Evolutionary conservation across 495 filamentous ascomycete species (phyloP).

Genomic region (Penicillium malachiteum): DNA sequence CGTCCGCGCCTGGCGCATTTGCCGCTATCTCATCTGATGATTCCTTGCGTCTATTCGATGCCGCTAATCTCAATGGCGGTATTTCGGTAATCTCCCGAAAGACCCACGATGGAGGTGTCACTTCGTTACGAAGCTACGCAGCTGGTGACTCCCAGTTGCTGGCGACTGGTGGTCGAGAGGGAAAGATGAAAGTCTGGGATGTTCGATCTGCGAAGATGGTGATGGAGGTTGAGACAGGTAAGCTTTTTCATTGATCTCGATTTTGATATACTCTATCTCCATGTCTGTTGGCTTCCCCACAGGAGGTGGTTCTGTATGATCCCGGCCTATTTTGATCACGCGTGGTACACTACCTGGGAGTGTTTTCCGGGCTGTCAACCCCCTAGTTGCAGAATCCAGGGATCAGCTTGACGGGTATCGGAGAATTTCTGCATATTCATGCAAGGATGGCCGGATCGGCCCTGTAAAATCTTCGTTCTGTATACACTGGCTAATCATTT

Average conservation of each 20-base stretch:
- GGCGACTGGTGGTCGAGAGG: conserved; percentile 50
- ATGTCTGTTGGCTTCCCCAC: no score
- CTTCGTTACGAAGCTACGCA: conserved; percentile 39
- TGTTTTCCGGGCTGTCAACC: conserved; percentile 2
- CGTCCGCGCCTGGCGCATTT: conserved; percentile 32
- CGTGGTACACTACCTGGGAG: not conserved
- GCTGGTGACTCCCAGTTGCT: conserved; percentile 31
- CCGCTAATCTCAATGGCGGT: conserved; percentile 31
- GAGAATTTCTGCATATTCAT: conserved; percentile 4
- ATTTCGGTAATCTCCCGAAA: conserved; percentile 31
- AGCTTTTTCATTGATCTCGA: conserved; percentile 8
- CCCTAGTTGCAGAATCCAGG: not conserved
- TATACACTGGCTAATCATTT: no score
- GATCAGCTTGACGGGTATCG: conserved; percentile 3
- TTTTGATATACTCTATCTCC: no score
- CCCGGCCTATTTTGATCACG: not conserved
- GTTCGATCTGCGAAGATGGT: conserved; percentile 33
- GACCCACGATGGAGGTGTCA: conserved; percentile 45
- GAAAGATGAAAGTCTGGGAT: conserved; percentile 50
- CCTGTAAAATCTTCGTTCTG: not conserved
- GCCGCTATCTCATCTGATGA: conserved; percentile 58
- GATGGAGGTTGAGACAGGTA: conserved; percentile 42
- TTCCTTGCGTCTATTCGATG: conserved; percentile 51
- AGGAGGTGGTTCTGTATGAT: no score
- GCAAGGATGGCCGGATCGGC: conserved; percentile 1